phyloP scores from a whole-genome alignment of 192 early-diverging fungal genomes.

The Obelidium mucronatum region DNA sequence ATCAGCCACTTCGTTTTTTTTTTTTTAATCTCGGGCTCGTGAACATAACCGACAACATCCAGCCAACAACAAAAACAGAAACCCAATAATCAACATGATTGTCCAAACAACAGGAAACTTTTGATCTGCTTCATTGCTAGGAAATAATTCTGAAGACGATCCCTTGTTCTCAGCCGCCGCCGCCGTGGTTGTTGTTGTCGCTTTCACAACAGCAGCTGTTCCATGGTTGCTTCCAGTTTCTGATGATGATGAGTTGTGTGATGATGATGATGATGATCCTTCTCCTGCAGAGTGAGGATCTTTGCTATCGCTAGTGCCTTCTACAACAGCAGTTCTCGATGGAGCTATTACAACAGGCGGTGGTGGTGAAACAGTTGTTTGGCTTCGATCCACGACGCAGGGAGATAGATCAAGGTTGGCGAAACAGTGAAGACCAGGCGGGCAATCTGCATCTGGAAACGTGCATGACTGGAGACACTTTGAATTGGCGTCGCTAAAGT shows the following conservation, averaged over 20 bases:
- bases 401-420: neutral
- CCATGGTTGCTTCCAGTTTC: no score
- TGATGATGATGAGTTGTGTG: no score
- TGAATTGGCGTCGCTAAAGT: neutral
- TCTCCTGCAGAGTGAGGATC: no score
- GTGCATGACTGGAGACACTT: neutral
- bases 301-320: neutral
- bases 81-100: neutral
- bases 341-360: neutral
- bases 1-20: no score
- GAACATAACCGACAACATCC: no score
- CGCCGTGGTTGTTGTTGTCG: neutral
- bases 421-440: neutral
- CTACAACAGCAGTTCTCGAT: neutral
- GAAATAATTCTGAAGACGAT: neutral
- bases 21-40: no score
- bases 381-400: neutral
- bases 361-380: neutral
- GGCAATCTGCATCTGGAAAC: neutral
- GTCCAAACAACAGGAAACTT: slow-evolving; percentile 1
- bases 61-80: neutral
- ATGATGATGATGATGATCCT: no score
- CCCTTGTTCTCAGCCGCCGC: neutral
- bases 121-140: slow-evolving; percentile 9
- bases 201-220: neutral